Conservation (phyloP, 2,329 filamentous ascomycete genomes). For the Alternaria infectoria region DNA sequence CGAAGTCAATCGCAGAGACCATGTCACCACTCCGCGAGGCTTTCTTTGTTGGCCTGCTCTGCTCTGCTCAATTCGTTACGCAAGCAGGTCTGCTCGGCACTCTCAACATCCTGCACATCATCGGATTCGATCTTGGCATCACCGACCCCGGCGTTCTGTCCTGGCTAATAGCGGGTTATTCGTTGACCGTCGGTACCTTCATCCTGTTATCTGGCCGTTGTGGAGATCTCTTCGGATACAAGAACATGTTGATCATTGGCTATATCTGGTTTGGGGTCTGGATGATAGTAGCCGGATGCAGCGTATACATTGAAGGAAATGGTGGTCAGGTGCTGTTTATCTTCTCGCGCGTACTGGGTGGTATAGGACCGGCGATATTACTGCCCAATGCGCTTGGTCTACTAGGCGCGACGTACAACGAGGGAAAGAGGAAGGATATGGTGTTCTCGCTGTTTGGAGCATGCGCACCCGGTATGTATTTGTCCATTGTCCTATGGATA, state of each 20-base stretch:
- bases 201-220: conserved; percentile 58
- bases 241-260: conserved; percentile 56
- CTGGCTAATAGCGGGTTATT: conserved; percentile 59
- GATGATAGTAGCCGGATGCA: conserved; percentile 55
- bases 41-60: conserved; percentile 34
- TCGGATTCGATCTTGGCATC: conserved; percentile 51
- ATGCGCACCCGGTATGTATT: conserved; percentile 50
- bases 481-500: not conserved
- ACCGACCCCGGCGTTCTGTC: conserved; percentile 50
- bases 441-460: conserved; percentile 62
- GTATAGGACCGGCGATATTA: conserved; percentile 67
- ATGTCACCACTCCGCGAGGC: conserved; percentile 33
- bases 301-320: conserved; percentile 43
- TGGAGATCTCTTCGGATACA: conserved; percentile 59
- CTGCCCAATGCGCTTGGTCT: conserved; percentile 71
- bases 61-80: conserved; percentile 46
- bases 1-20: conserved; percentile 29
- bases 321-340: conserved; percentile 46
- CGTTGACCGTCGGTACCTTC: conserved; percentile 58
- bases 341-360: conserved; percentile 47
- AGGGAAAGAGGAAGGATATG: conserved; percentile 65
- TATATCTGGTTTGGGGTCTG: conserved; percentile 58
- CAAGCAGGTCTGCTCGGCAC: conserved; percentile 49
- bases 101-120: conserved; percentile 51
- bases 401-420: conserved; percentile 63